These are phyloP conservation scores for Bretschneidera sinensis DNA, from an alignment of 345 rosid species.

Conservation along the genomic window DNA sequence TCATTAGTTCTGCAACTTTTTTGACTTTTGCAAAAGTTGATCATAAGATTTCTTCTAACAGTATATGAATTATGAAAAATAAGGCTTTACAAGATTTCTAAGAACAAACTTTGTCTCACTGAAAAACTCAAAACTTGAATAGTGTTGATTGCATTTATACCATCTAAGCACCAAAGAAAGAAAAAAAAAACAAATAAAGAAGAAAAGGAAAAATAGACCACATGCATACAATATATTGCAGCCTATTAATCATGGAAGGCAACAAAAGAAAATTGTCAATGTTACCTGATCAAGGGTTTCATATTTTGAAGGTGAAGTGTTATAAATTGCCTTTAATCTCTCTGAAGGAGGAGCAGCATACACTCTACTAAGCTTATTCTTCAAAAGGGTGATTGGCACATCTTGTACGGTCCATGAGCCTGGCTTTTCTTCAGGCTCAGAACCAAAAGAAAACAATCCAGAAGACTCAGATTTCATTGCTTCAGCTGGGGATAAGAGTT, in stretches of 20 bases:
- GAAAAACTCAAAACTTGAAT: too few species aligned
- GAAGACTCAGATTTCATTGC: constrained; percentile 72
- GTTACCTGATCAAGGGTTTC: constrained; percentile 92
- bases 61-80: too few species aligned
- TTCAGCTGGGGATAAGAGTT: constrained; percentile 70
- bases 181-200: too few species aligned
- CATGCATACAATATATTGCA: too few species aligned
- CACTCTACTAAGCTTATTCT: constrained; percentile 60
- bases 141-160: too few species aligned
- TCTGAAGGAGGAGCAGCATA: constrained; percentile 77
- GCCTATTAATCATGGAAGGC: background rate
- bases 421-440: constrained; percentile 50
- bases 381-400: constrained; percentile 48
- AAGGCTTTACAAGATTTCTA: too few species aligned
- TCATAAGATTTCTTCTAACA: too few species aligned
- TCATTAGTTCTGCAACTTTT: too few species aligned
- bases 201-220: too few species aligned
- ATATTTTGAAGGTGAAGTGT: constrained; percentile 74
- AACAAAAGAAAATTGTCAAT: background rate
- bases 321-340: constrained; percentile 57
- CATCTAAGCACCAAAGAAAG: too few species aligned
- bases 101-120: too few species aligned
- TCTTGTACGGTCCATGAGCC: constrained; percentile 69
- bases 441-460: constrained; percentile 45
- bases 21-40: too few species aligned